Percentiles rank a stretch among this genome's conserved stretches.
Conservation (phyloP, 2,329 filamentous ascomycete species). For the Macrophomina phaseolina region DNA sequence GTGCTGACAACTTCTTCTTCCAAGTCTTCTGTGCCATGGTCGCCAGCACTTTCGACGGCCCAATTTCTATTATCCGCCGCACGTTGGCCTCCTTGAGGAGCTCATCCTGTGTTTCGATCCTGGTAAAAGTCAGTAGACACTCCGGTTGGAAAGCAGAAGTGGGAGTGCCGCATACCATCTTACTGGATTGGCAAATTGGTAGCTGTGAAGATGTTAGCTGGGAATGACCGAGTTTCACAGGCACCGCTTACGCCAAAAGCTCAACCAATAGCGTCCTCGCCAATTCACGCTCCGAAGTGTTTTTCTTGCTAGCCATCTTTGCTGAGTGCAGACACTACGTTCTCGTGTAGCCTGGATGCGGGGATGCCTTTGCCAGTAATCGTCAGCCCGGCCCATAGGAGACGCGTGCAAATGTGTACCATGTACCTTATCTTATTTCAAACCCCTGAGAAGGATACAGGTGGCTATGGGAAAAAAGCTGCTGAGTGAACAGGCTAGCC, state of each 20-base stretch:
- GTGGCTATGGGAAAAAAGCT: too few relatives aligned
- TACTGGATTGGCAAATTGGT: not conserved
- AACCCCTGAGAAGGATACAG: too few relatives aligned
- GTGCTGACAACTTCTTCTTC: not conserved
- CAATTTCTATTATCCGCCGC: slow-evolving; percentile 9
- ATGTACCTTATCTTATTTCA: not conserved
- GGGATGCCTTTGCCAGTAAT: not conserved
- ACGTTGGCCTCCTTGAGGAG: not conserved
- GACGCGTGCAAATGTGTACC: too few relatives aligned
- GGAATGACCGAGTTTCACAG: too few relatives aligned
- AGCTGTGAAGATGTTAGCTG: not conserved
- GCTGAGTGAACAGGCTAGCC: too few relatives aligned
- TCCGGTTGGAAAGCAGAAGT: not conserved
- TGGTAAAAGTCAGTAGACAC: not conserved
- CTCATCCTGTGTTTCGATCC: slow-evolving; percentile 26
- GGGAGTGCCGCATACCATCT: not conserved
- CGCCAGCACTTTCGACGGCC: slow-evolving; percentile 11
- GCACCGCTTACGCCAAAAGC: not conserved
- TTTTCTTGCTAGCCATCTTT: not conserved
- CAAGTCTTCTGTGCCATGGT: slow-evolving; percentile 20
- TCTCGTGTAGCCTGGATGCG: not conserved
- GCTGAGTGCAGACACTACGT: not conserved
- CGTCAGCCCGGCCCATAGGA: too few relatives aligned
- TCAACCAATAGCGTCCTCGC: not conserved
- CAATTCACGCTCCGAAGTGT: not conserved